Evolutionary conservation across 2,329 filamentous ascomycete genomes (phyloP).

Genomic region (Diaporthe helianthi): DNA sequence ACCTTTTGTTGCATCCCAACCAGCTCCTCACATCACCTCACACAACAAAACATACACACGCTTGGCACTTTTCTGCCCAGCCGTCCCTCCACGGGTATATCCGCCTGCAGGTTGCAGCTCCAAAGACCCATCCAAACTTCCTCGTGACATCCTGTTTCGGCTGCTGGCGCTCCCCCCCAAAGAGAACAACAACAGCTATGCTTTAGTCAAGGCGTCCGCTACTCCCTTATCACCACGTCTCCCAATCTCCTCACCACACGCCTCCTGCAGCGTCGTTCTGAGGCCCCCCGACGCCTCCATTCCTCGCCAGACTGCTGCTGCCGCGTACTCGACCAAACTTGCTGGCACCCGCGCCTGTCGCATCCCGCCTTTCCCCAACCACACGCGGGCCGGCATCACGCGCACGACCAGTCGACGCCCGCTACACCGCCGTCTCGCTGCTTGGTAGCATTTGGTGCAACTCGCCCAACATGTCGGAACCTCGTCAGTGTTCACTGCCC

Average conservation of each 20-base stretch:
- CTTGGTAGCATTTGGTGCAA: constrained; percentile 15
- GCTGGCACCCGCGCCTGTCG: not conserved
- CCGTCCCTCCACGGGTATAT: constrained; percentile 22
- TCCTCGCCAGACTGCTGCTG: not conserved
- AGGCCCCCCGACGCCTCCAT: not conserved
- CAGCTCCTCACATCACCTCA: not conserved
- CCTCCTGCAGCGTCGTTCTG: not conserved
- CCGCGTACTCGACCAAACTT: not conserved
- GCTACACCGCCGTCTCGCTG: constrained; percentile 1
- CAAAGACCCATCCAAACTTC: constrained; percentile 25
- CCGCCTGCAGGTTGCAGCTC: constrained; percentile 23
- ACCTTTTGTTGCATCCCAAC: not conserved
- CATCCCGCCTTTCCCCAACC: not conserved
- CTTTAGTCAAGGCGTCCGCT: constrained; percentile 32
- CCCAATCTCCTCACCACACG: not conserved
- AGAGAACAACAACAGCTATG: constrained; percentile 31
- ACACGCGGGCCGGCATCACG: constrained; percentile 8
- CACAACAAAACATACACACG: not conserved
- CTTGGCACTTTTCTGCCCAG: not conserved
- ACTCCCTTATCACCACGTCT: not conserved
- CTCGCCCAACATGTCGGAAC: constrained; percentile 25
- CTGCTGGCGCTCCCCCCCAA: constrained; percentile 12
- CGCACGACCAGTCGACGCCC: not conserved
- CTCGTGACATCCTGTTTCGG: constrained; percentile 29
- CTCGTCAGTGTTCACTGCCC: constrained; percentile 8